Base-by-base conservation (phyloP, 257 asterid species). In the Solanum neorickii region DNA sequence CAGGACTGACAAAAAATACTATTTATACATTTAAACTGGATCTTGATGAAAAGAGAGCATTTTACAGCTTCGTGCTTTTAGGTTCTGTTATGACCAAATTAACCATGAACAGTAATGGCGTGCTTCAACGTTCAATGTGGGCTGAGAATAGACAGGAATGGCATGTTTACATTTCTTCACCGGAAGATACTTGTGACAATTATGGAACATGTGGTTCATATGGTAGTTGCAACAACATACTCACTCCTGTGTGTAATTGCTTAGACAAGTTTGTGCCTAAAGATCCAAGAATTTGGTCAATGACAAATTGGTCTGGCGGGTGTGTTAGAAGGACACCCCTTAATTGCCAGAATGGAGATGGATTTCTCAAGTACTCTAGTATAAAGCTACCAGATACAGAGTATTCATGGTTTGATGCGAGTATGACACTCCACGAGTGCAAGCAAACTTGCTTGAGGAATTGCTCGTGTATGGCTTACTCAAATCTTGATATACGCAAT, bases 391-490 rank as follows among this genome's bases (percentile, higher is more conserved):
- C 92, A 2, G 91, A 90, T 56, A 78, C 88, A 20, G 82, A 74
- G 29, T 46, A 70, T 44, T 82, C 90, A 11, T 74, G 90, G 91
- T 80, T 52, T 75, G 85, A 85, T 42, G 65, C 8, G 84, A 90
- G 80, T 82, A 62, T 88, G 88, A 88, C 85, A 25, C 84, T 84
- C 44, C 62, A 47, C 3, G 89, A 87, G 60, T 90, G 92, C 69
- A 86, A 85, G 46, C 73, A 62, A 14, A 41, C 66, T 86, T 90
- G 93, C 86, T 85, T 86, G 20, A 88, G 86, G 16, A 88, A 91
- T 35, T 90, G 93, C 77, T 87, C 90, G 20, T 91, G 93, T 42
- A 56, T 69, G 89, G 91, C 92, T 41, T 88, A 89, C 75, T 35
- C 91, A 31, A 83, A 89, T 41, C 72, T 83, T 12, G 85, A 89